phyloP scores from a whole-genome alignment of 345 rosid species.

The Hypericum perforatum region DNA sequence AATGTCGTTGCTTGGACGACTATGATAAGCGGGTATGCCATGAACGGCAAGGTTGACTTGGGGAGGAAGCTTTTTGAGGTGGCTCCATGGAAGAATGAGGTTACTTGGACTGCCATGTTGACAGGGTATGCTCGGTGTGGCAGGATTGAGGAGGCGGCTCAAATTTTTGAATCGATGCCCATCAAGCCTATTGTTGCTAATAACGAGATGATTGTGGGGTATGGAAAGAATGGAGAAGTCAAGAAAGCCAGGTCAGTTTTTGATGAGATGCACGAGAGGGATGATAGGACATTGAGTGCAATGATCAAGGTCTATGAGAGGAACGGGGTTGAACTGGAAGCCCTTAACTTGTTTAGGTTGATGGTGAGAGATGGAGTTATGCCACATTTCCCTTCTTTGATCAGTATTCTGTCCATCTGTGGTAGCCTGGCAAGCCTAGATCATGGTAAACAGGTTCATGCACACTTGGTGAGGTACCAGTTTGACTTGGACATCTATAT shows the following conservation, averaged over 20 bases:
- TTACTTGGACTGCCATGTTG: slow-evolving; percentile 76
- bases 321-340: slow-evolving; percentile 61
- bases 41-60: slow-evolving; percentile 52
- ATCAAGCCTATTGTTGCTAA: slow-evolving; percentile 41
- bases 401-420: slow-evolving; percentile 63
- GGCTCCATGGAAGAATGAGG: slow-evolving; percentile 73
- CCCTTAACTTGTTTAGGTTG: slow-evolving; percentile 39
- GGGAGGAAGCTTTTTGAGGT: slow-evolving; percentile 85
- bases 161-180: slow-evolving; percentile 57
- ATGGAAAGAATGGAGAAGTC: slow-evolving; percentile 49
- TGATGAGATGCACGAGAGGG: slow-evolving; percentile 49
- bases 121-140: slow-evolving; percentile 59
- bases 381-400: slow-evolving; percentile 51
- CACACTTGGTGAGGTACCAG: slow-evolving; percentile 44
- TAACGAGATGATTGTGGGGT: slow-evolving; percentile 64
- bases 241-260: slow-evolving; percentile 42
- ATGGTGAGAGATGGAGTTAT: slow-evolving; percentile 55
- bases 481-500: slow-evolving; percentile 63
- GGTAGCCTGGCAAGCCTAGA: slow-evolving; percentile 56
- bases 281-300: slow-evolving; percentile 53
- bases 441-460: slow-evolving; percentile 70
- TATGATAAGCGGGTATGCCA: slow-evolving; percentile 61
- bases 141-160: slow-evolving; percentile 54
- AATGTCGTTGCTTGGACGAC: slow-evolving; percentile 76
- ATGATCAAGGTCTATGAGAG: slow-evolving; percentile 69